phyloP scores from a whole-genome alignment of 2,329 filamentous ascomycete species.

The Exophiala xenobiotica region DNA sequence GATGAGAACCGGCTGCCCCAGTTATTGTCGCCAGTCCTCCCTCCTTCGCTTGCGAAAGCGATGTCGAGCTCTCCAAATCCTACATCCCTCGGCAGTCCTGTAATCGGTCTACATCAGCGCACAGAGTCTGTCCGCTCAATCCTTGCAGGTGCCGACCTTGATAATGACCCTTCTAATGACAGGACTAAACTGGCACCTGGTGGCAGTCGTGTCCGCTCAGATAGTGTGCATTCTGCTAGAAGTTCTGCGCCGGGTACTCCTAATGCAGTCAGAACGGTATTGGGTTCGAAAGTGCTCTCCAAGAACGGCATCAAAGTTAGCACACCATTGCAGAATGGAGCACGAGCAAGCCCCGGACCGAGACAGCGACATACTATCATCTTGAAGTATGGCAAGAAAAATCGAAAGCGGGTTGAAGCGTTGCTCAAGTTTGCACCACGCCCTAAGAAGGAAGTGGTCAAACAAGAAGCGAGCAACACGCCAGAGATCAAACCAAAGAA shows the following conservation, averaged over 20 bases:
- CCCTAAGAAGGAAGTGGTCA: constrained; percentile 23
- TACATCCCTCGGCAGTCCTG: constrained; percentile 17
- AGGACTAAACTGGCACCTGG: constrained; percentile 9
- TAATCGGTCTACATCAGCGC: constrained; percentile 14
- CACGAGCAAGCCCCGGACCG: constrained; percentile 27
- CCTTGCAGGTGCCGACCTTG: constrained; percentile 21
- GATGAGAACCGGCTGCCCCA: constrained; percentile 23
- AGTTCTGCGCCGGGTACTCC: constrained; percentile 22
- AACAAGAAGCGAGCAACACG: constrained; percentile 10
- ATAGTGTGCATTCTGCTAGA: constrained; percentile 27
- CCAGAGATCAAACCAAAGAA: constrained; percentile 12
- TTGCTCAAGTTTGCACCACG: constrained; percentile 43
- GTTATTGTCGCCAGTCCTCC: constrained; percentile 28
- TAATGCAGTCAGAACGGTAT: constrained; percentile 9
- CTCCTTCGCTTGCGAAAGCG: constrained; percentile 26
- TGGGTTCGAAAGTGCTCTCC: constrained; percentile 20
- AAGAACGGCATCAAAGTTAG: constrained; percentile 12
- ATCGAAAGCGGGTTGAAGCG: constrained; percentile 48
- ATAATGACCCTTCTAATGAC: constrained; percentile 9
- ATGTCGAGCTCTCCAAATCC: constrained; percentile 17
- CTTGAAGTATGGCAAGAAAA: constrained; percentile 53
- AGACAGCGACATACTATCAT: constrained; percentile 45
- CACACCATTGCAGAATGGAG: constrained; percentile 21
- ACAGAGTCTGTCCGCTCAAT: constrained; percentile 27
- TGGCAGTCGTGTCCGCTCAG: constrained; percentile 23